These are phyloP conservation scores for Ustilago bromivora DNA, from an alignment of 1,284 basidiomycete species.

Conservation along the genomic window DNA sequence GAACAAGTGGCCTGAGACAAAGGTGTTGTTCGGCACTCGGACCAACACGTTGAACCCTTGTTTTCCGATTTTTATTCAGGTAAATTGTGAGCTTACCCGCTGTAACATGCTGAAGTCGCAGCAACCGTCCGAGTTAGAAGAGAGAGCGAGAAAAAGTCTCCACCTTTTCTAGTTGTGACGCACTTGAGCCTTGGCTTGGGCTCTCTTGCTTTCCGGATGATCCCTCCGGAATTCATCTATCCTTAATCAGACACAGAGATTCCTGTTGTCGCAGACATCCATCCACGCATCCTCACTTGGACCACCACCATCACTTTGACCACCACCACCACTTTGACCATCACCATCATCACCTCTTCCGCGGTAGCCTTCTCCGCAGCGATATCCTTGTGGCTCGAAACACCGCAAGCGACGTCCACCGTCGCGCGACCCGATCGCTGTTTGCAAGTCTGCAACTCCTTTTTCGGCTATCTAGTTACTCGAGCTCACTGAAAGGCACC, in stretches of 20 bases:
- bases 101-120: background rate
- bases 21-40: slow-evolving; percentile 37
- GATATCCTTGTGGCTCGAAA: background rate
- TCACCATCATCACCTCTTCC: background rate
- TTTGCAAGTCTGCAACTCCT: background rate
- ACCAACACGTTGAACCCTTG: slow-evolving; percentile 33
- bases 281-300: background rate
- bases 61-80: background rate
- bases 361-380: background rate
- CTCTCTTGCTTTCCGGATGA: slow-evolving; percentile 1
- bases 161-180: background rate
- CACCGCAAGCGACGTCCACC: slow-evolving; percentile 1
- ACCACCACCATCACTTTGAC: background rate
- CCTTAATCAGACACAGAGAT: background rate
- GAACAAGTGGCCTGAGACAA: slow-evolving; percentile 14
- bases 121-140: slow-evolving; percentile 6
- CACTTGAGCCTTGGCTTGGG: slow-evolving; percentile 3
- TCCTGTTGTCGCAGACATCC: background rate
- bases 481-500: background rate
- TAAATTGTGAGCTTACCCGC: background rate
- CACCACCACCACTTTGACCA: background rate
- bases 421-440: background rate
- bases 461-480: slow-evolving; percentile 1
- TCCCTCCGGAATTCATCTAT: slow-evolving; percentile 2
- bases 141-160: background rate